These are phyloP conservation scores for Fraxinus nigra DNA, from an alignment of 305 asterid genomes.

Conservation along the genomic window DNA sequence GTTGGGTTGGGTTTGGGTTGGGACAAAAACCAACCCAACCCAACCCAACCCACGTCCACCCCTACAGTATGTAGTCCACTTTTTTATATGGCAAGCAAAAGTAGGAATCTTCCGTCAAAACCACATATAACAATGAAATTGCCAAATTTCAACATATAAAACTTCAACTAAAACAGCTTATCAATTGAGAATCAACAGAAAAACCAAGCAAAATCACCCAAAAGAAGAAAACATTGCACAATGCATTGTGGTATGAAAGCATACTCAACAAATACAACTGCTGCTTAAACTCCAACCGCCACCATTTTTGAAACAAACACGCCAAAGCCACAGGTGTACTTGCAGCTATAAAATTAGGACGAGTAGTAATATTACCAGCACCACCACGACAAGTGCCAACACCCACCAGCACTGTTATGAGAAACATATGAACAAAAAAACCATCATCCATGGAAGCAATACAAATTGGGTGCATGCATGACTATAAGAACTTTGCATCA, in stretches of 20 bases:
- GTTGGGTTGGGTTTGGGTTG: too few relatives aligned
- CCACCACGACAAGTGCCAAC: slow-evolving; percentile 23
- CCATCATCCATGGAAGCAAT: background rate
- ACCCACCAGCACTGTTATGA: slow-evolving; percentile 28
- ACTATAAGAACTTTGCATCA: background rate
- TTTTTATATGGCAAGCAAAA: background rate
- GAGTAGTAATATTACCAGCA: slow-evolving; percentile 18
- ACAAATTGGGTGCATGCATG: background rate
- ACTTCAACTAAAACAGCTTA: background rate
- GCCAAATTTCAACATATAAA: background rate
- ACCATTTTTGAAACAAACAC: background rate
- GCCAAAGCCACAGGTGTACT: background rate
- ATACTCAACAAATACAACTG: background rate
- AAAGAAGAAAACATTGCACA: background rate
- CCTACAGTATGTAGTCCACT: background rate
- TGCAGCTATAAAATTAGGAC: slow-evolving; percentile 15
- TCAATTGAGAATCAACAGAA: background rate
- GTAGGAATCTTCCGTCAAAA: background rate
- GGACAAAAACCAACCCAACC: too few relatives aligned
- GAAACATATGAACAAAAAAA: background rate
- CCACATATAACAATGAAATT: background rate
- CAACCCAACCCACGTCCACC: too few relatives aligned
- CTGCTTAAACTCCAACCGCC: background rate
- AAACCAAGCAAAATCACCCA: background rate
- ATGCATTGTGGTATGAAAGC: background rate